These are phyloP conservation scores for Babesia caballi DNA, from an alignment of 169 alveolate species.

Conservation along the genomic window DNA sequence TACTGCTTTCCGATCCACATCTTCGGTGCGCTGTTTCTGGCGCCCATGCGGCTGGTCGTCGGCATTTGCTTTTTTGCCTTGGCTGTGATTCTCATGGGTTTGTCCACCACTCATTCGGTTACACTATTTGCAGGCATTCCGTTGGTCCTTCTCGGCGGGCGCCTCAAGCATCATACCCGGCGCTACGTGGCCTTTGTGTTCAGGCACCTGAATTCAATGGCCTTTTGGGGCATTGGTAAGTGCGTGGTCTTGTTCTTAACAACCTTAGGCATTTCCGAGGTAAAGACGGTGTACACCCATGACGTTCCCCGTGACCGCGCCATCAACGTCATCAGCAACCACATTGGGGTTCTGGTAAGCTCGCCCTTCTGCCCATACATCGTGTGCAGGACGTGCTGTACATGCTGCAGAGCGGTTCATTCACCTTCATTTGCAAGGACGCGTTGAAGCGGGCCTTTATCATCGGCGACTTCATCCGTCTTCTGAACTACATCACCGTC, in stretches of 20 bases:
- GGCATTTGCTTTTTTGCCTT: not conserved
- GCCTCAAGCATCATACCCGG: not conserved
- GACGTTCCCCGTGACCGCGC: not conserved
- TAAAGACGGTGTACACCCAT: conserved; percentile 1
- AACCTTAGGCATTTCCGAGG: conserved; percentile 3
- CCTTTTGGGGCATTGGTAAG: conserved; percentile 3
- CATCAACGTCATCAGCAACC: conserved; percentile 20
- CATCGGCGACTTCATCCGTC: conserved; percentile 4
- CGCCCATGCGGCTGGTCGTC: not conserved
- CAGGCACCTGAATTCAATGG: not conserved
- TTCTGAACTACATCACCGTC: conserved; percentile 13
- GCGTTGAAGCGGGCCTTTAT: not conserved
- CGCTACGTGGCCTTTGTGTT: not conserved
- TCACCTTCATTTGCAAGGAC: conserved; percentile 2
- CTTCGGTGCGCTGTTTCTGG: conserved; percentile 6
- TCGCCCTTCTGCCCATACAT: not conserved
- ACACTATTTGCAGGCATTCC: not conserved
- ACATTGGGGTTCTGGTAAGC: conserved; percentile 22
- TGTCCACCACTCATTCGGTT: not conserved
- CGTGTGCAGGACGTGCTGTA: conserved; percentile 18
- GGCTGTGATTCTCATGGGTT: not conserved
- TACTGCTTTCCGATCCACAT: not conserved
- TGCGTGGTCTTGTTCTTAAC: not conserved
- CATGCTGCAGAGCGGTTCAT: conserved; percentile 9
- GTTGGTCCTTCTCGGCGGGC: not conserved